Evolutionary conservation across 2,329 filamentous ascomycete species (phyloP).

Genomic region (Aureobasidium lini): DNA sequence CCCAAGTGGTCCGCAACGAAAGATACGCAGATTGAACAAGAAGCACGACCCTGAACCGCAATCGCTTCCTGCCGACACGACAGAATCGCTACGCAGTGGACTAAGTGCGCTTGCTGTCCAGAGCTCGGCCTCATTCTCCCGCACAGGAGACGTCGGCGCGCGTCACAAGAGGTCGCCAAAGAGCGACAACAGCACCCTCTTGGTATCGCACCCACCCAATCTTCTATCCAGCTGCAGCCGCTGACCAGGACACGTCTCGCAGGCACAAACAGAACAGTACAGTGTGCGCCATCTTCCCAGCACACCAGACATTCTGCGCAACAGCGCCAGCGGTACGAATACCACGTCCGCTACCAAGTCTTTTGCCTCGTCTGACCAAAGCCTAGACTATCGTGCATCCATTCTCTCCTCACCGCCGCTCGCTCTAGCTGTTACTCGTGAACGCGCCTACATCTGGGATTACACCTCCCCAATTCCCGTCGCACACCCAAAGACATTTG

Average conservation of each 20-base stretch:
- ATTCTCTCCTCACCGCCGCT: conserved; percentile 57
- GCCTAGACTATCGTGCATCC: conserved; percentile 30
- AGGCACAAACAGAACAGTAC: conserved; percentile 82
- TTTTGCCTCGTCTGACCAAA: neutral
- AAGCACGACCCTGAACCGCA: conserved; percentile 15
- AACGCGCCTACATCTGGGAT: conserved; percentile 83
- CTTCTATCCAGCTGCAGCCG: neutral
- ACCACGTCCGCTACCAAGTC: neutral
- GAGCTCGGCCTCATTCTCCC: neutral
- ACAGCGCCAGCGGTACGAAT: conserved; percentile 14
- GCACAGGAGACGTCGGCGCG: neutral
- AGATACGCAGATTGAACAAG: conserved; percentile 38
- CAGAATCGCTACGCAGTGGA: conserved; percentile 11
- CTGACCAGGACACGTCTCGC: neutral
- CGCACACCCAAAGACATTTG: conserved; percentile 72
- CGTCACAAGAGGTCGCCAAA: conserved; percentile 12
- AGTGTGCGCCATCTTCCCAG: conserved; percentile 77
- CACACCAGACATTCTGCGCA: conserved; percentile 46
- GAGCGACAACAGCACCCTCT: conserved; percentile 12
- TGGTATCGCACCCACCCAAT: neutral
- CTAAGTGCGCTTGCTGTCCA: conserved; percentile 1
- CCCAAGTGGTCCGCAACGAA: conserved; percentile 29
- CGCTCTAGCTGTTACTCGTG: conserved; percentile 71
- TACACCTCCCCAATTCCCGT: conserved; percentile 60
- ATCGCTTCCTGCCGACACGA: conserved; percentile 6